A percentile compares a stretch with the other conserved stretches of the same genome.
Conservation (phyloP, 495 filamentous ascomycete species). For the Neurospora sublineolata region DNA sequence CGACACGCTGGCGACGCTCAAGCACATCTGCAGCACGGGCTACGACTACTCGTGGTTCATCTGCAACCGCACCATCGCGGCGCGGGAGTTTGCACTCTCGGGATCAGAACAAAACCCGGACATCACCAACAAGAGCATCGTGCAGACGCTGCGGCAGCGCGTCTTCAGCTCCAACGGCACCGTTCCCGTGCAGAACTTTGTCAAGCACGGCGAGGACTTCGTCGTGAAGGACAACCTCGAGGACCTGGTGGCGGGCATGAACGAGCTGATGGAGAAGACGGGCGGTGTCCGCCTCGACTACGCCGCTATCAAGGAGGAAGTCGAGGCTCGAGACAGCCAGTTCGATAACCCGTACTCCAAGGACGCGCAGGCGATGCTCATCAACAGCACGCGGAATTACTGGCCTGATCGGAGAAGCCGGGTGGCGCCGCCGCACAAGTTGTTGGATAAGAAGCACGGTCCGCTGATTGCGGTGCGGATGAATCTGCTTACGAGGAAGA, state of each 20-base stretch:
- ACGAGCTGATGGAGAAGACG: conserved; percentile 27
- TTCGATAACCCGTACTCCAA: conserved; percentile 38
- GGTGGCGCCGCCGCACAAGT: conserved; percentile 32
- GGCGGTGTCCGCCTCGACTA: conserved; percentile 28
- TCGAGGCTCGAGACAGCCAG: conserved; percentile 37
- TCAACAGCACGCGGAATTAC: conserved; percentile 38
- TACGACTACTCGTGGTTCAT: conserved; percentile 47
- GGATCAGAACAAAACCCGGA: conserved; percentile 45
- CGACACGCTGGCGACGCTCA: conserved; percentile 40
- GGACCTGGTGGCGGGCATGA: conserved; percentile 37
- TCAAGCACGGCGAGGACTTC: conserved; percentile 39
- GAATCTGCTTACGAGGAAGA: conserved; percentile 42
- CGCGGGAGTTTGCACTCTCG: conserved; percentile 41
- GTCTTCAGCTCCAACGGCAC: conserved; percentile 36
- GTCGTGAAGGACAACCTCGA: conserved; percentile 35
- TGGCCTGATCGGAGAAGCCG: conserved; percentile 33
- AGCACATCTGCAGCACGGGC: conserved; percentile 40
- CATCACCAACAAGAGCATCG: conserved; percentile 38
- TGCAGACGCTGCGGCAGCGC: conserved; percentile 33
- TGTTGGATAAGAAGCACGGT: conserved; percentile 35
- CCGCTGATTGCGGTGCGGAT: conserved; percentile 40
- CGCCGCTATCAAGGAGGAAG: conserved; percentile 23
- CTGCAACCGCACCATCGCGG: conserved; percentile 38
- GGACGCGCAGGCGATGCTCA: conserved; percentile 41
- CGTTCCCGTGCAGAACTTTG: conserved; percentile 36